phyloP scores from a whole-genome alignment of 306 rosid species.

The Vachellia pachyceras region DNA sequence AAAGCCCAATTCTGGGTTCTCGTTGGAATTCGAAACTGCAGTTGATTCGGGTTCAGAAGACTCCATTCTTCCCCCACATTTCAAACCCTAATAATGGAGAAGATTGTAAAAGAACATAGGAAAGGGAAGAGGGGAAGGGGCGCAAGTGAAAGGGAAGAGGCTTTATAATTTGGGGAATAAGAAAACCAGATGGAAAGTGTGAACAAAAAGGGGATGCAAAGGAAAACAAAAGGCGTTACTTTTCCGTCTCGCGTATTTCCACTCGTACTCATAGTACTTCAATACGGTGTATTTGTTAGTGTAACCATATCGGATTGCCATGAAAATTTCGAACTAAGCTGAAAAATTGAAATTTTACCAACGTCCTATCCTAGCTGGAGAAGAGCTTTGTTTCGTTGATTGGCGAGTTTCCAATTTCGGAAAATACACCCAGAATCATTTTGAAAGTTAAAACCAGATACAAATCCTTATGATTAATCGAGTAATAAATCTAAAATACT shows the following conservation, averaged over 20 bases:
- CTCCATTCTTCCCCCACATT: slow-evolving; percentile 81
- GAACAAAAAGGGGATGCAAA: slow-evolving; percentile 1
- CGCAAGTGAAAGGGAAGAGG: background rate
- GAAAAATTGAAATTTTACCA: background rate
- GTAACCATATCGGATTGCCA: background rate
- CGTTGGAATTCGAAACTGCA: slow-evolving; percentile 31
- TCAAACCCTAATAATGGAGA: slow-evolving; percentile 70
- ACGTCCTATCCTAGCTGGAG: background rate
- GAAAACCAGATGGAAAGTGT: slow-evolving; percentile 16
- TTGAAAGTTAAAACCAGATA: no score
- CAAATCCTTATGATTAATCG: no score
- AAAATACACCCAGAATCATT: background rate
- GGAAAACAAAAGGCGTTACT: background rate
- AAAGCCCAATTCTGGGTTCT: slow-evolving; percentile 36
- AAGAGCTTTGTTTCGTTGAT: background rate
- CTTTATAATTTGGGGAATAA: background rate
- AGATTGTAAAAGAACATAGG: background rate
- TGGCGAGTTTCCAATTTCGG: background rate
- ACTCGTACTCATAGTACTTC: background rate
- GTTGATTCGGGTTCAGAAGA: slow-evolving; percentile 49
- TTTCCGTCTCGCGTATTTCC: background rate
- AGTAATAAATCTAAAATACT: background rate
- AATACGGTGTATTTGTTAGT: background rate
- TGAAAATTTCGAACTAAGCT: background rate
- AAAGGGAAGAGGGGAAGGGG: background rate